These are phyloP conservation scores for Middelhovenomyces tepae DNA, from an alignment of 805 yeast genomes.

Conservation along the genomic window DNA sequence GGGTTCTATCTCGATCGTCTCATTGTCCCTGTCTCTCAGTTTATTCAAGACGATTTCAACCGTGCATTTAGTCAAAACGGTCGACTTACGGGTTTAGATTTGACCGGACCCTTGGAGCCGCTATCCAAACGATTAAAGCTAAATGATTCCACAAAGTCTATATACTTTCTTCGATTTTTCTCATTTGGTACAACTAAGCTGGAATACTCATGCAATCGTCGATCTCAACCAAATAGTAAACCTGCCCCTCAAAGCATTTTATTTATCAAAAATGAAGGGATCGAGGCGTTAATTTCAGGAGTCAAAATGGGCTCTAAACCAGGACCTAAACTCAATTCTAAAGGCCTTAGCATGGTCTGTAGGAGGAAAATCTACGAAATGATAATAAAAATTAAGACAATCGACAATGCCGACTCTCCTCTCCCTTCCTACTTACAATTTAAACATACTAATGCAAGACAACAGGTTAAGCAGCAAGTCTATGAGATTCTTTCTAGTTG, in stretches of 20 bases:
- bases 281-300: slow-evolving; percentile 20
- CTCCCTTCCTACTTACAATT: slow-evolving; percentile 9
- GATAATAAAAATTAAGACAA: slow-evolving; percentile 5
- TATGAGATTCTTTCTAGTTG: slow-evolving; percentile 13
- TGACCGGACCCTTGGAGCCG: background rate
- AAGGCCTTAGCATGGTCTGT: slow-evolving; percentile 16
- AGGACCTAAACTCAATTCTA: slow-evolving; percentile 10
- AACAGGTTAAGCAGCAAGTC: slow-evolving; percentile 7
- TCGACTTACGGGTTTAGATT: slow-evolving; percentile 5
- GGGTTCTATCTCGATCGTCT: slow-evolving; percentile 21
- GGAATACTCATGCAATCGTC: slow-evolving; percentile 9
- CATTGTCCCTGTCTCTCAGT: slow-evolving; percentile 20
- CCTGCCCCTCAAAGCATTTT: no score
- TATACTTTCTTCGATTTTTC: slow-evolving; percentile 1
- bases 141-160: background rate
- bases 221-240: slow-evolving; percentile 10
- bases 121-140: slow-evolving; percentile 1
- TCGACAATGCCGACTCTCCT: no score
- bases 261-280: no score
- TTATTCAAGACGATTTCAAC: slow-evolving; percentile 16
- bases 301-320: slow-evolving; percentile 21
- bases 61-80: slow-evolving; percentile 24
- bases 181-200: slow-evolving; percentile 4
- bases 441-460: slow-evolving; percentile 8
- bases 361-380: slow-evolving; percentile 8